Evolutionary conservation across 495 filamentous ascomycete species (phyloP).

Genomic region (Friedmanniomyces endolithicus): DNA sequence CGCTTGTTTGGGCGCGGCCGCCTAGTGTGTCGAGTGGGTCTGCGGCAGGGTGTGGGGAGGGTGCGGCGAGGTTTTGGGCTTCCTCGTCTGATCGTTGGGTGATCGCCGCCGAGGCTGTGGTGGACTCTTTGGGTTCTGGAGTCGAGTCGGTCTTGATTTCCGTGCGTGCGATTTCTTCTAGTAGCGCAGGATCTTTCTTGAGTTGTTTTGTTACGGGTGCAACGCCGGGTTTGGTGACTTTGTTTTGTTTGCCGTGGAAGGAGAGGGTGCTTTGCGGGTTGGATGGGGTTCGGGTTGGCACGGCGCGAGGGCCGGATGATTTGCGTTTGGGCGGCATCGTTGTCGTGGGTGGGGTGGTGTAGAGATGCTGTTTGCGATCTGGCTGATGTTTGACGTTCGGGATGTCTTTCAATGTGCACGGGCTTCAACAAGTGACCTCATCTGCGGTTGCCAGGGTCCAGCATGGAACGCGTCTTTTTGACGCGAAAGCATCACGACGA

Average conservation of each 20-base stretch:
- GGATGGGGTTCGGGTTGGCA: neutral
- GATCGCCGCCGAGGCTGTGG: slow-evolving; percentile 40
- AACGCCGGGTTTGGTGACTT: slow-evolving; percentile 57
- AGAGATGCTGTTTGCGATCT: neutral
- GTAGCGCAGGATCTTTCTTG: slow-evolving; percentile 37
- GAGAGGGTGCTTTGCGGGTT: slow-evolving; percentile 55
- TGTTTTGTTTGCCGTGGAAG: slow-evolving; percentile 52
- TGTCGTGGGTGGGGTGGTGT: neutral
- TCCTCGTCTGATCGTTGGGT: slow-evolving; percentile 27
- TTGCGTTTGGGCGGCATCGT: slow-evolving; percentile 4
- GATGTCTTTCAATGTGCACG: too few species aligned
- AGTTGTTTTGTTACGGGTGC: slow-evolving; percentile 19
- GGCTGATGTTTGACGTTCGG: neutral
- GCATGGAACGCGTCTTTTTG: too few species aligned
- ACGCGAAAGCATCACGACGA: too few species aligned
- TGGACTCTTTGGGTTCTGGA: slow-evolving; percentile 28
- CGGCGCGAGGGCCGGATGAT: neutral
- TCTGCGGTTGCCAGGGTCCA: too few species aligned
- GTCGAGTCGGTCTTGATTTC: slow-evolving; percentile 28
- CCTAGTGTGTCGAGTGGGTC: slow-evolving; percentile 18
- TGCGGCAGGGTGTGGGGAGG: slow-evolving; percentile 2
- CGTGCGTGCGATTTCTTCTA: slow-evolving; percentile 27
- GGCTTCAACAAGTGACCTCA: too few species aligned
- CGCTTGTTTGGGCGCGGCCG: slow-evolving; percentile 17
- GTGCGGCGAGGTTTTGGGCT: slow-evolving; percentile 7